Base-by-base conservation (phyloP, 2,329 filamentous ascomycete genomes). In the Fusarium equiseti region DNA sequence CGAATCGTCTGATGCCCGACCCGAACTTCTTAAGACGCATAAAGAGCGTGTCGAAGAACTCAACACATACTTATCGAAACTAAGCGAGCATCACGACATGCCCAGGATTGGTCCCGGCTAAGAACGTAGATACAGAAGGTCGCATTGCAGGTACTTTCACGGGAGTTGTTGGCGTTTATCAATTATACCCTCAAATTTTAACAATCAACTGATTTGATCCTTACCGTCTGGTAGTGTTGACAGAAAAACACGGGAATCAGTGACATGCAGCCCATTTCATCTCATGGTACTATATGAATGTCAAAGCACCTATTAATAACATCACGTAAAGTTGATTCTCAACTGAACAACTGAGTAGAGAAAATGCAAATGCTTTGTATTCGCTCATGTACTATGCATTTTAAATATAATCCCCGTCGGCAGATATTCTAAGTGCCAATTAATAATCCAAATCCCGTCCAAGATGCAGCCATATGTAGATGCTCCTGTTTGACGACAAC, bases 11-110 rank as follows among this genome's bases (percentile, higher is more conserved):
- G 81, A 82, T 9, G 79, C 84, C 10, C 81, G 85, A 50, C 89
- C 91, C 16, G 95, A 98, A 79, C 91, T 97, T 18, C 89, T 95
- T 73, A 98, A 98, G 85, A 97, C 95, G 31, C 96, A 99, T 81
- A 98, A 98, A 80, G 93, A 99, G 83, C 90, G 94, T 13, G 95
- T 99, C 45, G 95, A 98, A 80, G 94, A 98, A 79, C 84, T 98
- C 74, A 99, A 99, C 79, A 93, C 92, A 70, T 98, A 98, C 79
- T 84, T 99, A 38, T 96, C 93, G 71, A 92, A 91, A 72, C 82
- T 99, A 77, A 97, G 93, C 82, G 96, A 99, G 82, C 96, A 99
- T 83, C 95, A 99, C 81, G 96, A 99, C 79, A 99, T 99, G 95
- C 88, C 88, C 74, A 89, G 89, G 83, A 90, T 90, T 60, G 88